These are phyloP conservation scores for Polygonum aviculare DNA, from an alignment of 148 eudicot species.

Conservation along the genomic window DNA sequence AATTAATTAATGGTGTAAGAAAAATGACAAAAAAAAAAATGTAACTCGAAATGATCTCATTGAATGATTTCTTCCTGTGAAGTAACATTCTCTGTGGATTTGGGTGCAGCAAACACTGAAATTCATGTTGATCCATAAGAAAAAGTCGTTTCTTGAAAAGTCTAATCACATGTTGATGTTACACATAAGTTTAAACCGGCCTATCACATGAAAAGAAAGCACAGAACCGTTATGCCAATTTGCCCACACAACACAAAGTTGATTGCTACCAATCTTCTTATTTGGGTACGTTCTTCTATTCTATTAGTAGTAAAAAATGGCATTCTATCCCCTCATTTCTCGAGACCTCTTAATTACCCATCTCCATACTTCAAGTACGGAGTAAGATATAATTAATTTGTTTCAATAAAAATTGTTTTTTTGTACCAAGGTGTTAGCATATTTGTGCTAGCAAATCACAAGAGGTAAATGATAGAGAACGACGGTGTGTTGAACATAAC, in stretches of 20 bases:
- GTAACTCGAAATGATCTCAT: background rate
- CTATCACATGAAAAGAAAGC: background rate
- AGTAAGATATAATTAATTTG: too few relatives aligned
- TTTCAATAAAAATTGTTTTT: too few relatives aligned
- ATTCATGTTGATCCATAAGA: background rate
- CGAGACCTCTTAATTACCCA: background rate
- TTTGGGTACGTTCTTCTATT: too few relatives aligned
- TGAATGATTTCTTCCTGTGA: background rate
- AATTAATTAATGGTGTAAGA: background rate
- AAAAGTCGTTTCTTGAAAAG: background rate
- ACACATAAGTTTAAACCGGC: background rate
- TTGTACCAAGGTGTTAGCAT: too few relatives aligned
- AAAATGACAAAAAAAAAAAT: background rate
- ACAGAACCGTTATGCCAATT: background rate
- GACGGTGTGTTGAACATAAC: too few relatives aligned
- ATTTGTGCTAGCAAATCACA: too few relatives aligned
- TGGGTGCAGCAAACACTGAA: conserved; percentile 1
- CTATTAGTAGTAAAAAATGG: background rate
- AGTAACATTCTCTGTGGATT: background rate
- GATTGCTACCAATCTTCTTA: conserved; percentile 1
- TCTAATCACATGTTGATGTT: background rate
- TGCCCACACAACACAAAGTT: conserved; percentile 2
- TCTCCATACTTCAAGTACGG: too few relatives aligned
- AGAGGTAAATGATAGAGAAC: too few relatives aligned
- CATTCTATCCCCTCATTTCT: background rate